Evolutionary conservation across 1,284 basidiomycete genomes (phyloP).

Genomic region (Cutaneotrichosporon spelunceum): DNA sequence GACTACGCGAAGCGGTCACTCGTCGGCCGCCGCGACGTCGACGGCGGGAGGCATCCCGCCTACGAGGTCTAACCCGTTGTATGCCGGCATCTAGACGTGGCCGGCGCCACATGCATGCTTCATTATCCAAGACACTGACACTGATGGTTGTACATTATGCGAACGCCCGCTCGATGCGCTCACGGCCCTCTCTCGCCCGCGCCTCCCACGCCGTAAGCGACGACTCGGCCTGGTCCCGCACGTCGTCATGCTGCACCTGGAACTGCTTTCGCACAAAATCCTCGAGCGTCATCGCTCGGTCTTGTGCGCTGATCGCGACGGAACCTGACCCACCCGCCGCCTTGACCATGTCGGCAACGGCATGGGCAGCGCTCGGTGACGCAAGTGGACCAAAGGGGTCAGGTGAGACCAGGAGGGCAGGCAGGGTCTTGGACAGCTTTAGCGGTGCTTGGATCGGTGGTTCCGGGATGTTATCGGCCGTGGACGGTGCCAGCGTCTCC

Average conservation of each 20-base stretch:
- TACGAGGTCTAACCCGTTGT: slow-evolving; percentile 26
- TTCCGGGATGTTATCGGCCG: not conserved
- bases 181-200: slow-evolving; percentile 9
- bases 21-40: slow-evolving; percentile 26
- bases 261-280: slow-evolving; percentile 23
- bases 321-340: not conserved
- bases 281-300: slow-evolving; percentile 19
- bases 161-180: slow-evolving; percentile 3
- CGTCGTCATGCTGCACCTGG: slow-evolving; percentile 8
- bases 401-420: slow-evolving; percentile 20
- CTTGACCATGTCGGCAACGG: slow-evolving; percentile 17
- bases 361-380: slow-evolving; percentile 12
- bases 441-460: not conserved
- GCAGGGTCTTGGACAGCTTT: not conserved
- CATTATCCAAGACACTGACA: slow-evolving; percentile 2
- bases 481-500: not conserved
- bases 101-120: slow-evolving; percentile 12
- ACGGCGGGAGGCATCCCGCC: slow-evolving; percentile 39
- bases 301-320: slow-evolving; percentile 13
- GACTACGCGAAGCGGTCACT: slow-evolving; percentile 11
- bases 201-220: slow-evolving; percentile 65
- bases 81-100: slow-evolving; percentile 6
- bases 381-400: slow-evolving; percentile 12
- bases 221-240: slow-evolving; percentile 53
- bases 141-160: not conserved